Conservation (phyloP, 164 flowering plant genomes). For the Vitis riparia region DNA sequence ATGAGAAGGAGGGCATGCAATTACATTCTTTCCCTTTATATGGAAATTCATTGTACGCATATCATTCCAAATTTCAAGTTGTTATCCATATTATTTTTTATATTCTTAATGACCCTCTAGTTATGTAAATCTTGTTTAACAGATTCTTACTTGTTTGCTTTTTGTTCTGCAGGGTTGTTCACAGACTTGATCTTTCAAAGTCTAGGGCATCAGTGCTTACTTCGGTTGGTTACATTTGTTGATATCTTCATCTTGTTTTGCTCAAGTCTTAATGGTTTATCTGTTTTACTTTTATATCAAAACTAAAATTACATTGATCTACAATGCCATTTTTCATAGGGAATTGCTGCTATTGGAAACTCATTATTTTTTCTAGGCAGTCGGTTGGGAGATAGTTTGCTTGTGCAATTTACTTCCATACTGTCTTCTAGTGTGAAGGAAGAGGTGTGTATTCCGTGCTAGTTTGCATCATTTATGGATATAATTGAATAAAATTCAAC, state of each 20-base stretch:
- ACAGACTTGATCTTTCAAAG: slow-evolving; percentile 89
- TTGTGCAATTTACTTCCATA: slow-evolving; percentile 74
- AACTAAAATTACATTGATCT: neutral
- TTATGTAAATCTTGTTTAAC: neutral
- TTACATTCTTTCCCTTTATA: too few relatives aligned
- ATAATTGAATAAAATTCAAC: neutral
- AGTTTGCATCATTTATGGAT: slow-evolving; percentile 3
- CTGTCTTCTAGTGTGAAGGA: slow-evolving; percentile 63
- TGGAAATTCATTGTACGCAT: too few relatives aligned
- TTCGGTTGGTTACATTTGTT: slow-evolving; percentile 61
- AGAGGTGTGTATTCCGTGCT: slow-evolving; percentile 59
- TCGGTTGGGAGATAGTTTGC: slow-evolving; percentile 94
- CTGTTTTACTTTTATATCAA: neutral
- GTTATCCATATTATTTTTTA: too few relatives aligned
- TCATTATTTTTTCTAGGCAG: slow-evolving; percentile 92
- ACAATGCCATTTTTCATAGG: slow-evolving; percentile 41
- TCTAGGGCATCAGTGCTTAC: slow-evolving; percentile 94
- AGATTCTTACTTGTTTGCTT: neutral
- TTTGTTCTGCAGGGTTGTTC: slow-evolving; percentile 66
- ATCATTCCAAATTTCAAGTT: too few relatives aligned
- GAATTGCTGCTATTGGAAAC: slow-evolving; percentile 74
- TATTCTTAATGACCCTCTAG: neutral
- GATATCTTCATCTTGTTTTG: neutral
- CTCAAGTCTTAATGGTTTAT: neutral
- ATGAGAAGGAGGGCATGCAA: too few relatives aligned